A percentile compares a stretch with the other conserved stretches of the same genome.
phyloP scores from a whole-genome alignment of 2,329 filamentous ascomycete species.

The Cladophialophora exuberans region DNA sequence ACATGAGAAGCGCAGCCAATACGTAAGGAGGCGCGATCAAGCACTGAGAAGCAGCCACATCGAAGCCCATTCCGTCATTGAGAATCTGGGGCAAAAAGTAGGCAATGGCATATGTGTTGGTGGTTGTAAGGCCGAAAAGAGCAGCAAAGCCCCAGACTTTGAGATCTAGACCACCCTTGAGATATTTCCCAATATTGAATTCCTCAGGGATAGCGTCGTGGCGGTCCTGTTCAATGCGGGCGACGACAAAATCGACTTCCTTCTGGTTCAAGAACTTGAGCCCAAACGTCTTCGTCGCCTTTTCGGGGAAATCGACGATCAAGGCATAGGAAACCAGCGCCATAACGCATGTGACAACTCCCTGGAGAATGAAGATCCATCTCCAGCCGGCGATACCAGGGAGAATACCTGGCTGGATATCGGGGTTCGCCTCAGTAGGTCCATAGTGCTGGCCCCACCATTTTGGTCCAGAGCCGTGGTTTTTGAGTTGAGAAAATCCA shows the following conservation, averaged over 20 bases:
- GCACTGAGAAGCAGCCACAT: conserved; percentile 67
- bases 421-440: conserved; percentile 28
- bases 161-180: conserved; percentile 50
- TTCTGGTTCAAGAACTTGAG: conserved; percentile 37
- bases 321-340: conserved; percentile 46
- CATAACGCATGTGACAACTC: conserved; percentile 43
- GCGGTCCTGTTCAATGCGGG: conserved; percentile 57
- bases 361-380: conserved; percentile 31
- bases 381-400: conserved; percentile 18
- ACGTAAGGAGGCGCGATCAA: conserved; percentile 72
- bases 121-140: conserved; percentile 61
- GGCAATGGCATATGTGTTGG: conserved; percentile 73
- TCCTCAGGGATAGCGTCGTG: conserved; percentile 55
- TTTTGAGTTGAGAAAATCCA: conserved; percentile 44
- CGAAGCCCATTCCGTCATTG: conserved; percentile 64
- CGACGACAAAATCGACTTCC: conserved; percentile 38
- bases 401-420: conserved; percentile 35
- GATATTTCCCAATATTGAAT: conserved; percentile 53
- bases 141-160: conserved; percentile 61
- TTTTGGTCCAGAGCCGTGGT: conserved; percentile 25
- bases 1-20: conserved; percentile 65
- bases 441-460: conserved; percentile 33
- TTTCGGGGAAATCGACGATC: conserved; percentile 42
- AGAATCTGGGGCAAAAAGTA: conserved; percentile 82
- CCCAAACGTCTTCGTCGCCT: conserved; percentile 37